Evolutionary conservation across 208 protist species (phyloP).

Genomic region (Trypanosoma platydactyli): DNA sequence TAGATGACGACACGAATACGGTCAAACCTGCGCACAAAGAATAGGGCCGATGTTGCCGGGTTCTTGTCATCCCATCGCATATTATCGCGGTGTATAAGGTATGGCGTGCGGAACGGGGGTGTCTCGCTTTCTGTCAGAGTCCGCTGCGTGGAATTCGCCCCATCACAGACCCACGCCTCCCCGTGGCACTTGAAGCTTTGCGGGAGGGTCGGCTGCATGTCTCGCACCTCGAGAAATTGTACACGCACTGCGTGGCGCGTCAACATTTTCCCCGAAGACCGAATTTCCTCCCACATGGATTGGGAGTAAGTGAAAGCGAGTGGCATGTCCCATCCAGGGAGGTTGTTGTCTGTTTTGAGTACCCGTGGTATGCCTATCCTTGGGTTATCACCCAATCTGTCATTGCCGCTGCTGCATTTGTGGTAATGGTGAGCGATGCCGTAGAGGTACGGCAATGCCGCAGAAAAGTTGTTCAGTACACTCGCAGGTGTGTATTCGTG

Average conservation of each 20-base stretch:
- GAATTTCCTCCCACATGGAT: conserved; percentile 35
- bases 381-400: not conserved
- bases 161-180: conserved; percentile 68
- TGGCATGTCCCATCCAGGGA: conserved; percentile 32
- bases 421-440: conserved; percentile 29
- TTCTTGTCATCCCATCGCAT: conserved; percentile 47
- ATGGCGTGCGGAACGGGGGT: conserved; percentile 49
- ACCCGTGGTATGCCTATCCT: not conserved
- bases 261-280: conserved; percentile 31
- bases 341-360: conserved; percentile 42
- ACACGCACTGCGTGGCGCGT: conserved; percentile 50
- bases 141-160: not conserved
- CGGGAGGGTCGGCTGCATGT: conserved; percentile 56
- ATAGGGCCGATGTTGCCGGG: conserved; percentile 31
- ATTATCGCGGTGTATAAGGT: conserved; percentile 47
- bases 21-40: conserved; percentile 76
- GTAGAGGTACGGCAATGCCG: conserved; percentile 60
- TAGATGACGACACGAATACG: conserved; percentile 69
- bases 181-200: conserved; percentile 70
- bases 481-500: conserved; percentile 61
- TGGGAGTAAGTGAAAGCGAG: conserved; percentile 12
- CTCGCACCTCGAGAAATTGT: conserved; percentile 60
- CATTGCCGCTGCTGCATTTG: not conserved
- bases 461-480: conserved; percentile 34
- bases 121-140: conserved; percentile 15